Evolutionary conservation across 768 basidiomycete species (phyloP), one percentile per base, ranked within the genome.

Genomic region (Lentinus brumalis): DNA sequence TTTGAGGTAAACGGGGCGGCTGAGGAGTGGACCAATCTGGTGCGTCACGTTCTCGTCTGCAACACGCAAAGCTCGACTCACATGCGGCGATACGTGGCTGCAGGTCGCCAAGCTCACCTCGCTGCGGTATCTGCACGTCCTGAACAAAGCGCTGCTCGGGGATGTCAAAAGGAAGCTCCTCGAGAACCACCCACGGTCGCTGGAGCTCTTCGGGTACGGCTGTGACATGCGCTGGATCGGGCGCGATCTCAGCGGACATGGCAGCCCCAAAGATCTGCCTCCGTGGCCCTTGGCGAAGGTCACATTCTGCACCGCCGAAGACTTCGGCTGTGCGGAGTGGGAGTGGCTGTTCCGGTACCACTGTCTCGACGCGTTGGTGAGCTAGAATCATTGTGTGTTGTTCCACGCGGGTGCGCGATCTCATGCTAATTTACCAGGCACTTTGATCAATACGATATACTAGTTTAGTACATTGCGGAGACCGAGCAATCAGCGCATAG

Each of bases 291-390:
- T 29, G 26, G 8, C 9, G 26, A 49, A 30, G 46, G 46, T 49
- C 21, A 14, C 6, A 8, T 26, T 26, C 29, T 26, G 46, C 18
- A 49, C 46, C 21, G 46, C 10, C 3, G 50, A 52, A 9, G 50
- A 52, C 16, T 35, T 52, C 14, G 18, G 47, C 8, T n/a, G 50
- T 14, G 38, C 15, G 31, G 50, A 52, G 2, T 52, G 50, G 50
- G 50, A 52, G 50, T 52, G 50, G 50, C 50, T 52, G 31, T 31
- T 52, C 21, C 31, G 50, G 31, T 12, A 52, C 16, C 50, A 52
- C 16, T 4, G 6, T 29, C 21, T 8, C 38, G 30, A 26, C 47
- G 47, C 12, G 26, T 14, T 29, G 47, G 30, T 35, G 11, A 35
- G 35, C 21, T 26, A 2, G 2, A 26, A 26, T 26, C 1, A 26